phyloP scores from a whole-genome alignment of 805 yeast genomes.

The Saccharomycopsis olivae region DNA sequence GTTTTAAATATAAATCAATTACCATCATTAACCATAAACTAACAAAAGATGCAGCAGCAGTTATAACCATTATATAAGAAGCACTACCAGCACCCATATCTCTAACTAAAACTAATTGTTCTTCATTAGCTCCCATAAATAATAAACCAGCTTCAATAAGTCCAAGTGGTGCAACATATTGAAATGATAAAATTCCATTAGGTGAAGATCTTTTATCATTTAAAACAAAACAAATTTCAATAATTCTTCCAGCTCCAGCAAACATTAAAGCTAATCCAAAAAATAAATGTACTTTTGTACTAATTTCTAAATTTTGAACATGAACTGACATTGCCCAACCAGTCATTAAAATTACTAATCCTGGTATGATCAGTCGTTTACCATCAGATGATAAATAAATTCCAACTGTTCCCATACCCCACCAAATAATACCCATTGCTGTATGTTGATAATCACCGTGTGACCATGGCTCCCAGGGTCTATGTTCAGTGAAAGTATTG shows the following conservation, averaged over 20 bases:
- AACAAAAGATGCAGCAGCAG: slow-evolving; percentile 65
- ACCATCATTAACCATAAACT: slow-evolving; percentile 56
- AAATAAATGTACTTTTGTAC: slow-evolving; percentile 80
- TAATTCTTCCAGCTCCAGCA: slow-evolving; percentile 66
- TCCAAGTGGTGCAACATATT: slow-evolving; percentile 77
- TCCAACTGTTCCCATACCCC: slow-evolving; percentile 89
- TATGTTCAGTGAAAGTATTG: slow-evolving; percentile 91
- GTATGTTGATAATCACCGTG: slow-evolving; percentile 95
- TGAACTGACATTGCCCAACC: slow-evolving; percentile 96
- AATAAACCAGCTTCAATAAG: slow-evolving; percentile 67
- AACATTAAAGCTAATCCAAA: slow-evolving; percentile 74
- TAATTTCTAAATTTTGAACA: slow-evolving; percentile 59
- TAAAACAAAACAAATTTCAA: slow-evolving; percentile 73
- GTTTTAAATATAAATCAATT: slow-evolving; percentile 43
- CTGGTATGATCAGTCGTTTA: slow-evolving; percentile 66
- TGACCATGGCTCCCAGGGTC: slow-evolving; percentile 83
- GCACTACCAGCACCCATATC: slow-evolving; percentile 77
- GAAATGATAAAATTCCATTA: slow-evolving; percentile 56
- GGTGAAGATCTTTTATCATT: slow-evolving; percentile 40
- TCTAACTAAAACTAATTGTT: slow-evolving; percentile 62
- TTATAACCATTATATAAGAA: slow-evolving; percentile 62
- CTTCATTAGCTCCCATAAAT: slow-evolving; percentile 91
- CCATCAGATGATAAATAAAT: slow-evolving; percentile 62
- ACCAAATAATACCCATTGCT: slow-evolving; percentile 93
- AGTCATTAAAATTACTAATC: slow-evolving; percentile 71